phyloP scores from a whole-genome alignment of 2,329 filamentous ascomycete genomes.

The Curvularia hawaiiensis region DNA sequence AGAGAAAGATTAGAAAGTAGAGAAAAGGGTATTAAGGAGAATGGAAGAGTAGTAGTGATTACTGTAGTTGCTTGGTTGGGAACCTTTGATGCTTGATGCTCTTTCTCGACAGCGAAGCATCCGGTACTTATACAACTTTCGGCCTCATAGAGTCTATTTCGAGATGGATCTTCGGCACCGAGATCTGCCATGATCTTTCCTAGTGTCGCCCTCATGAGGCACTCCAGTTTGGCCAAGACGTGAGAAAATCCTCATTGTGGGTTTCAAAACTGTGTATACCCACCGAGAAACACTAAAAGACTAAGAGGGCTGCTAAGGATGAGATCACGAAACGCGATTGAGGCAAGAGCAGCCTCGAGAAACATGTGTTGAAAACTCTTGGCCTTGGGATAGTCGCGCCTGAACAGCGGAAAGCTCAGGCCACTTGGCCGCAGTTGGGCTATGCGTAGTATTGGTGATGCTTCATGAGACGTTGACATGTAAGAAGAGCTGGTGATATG shows the following conservation, averaged over 20 bases:
- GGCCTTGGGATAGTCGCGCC: conserved; percentile 17
- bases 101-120: conserved; percentile 25
- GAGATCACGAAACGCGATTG: conserved; percentile 32
- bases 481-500: conserved; percentile 1
- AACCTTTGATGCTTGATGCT: conserved; percentile 43
- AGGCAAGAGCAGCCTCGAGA: conserved; percentile 28
- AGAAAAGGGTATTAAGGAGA: conserved; percentile 31
- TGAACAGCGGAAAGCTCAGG: not conserved
- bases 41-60: conserved; percentile 39
- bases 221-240: conserved; percentile 40
- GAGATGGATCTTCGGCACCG: conserved; percentile 3
- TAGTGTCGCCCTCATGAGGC: conserved; percentile 25
- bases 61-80: conserved; percentile 42
- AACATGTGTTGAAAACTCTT: conserved; percentile 27
- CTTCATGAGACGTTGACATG: conserved; percentile 21
- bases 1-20: conserved; percentile 35
- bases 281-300: conserved; percentile 21
- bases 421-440: conserved; percentile 4
- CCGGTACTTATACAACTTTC: conserved; percentile 35
- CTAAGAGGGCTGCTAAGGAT: conserved; percentile 12
- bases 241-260: conserved; percentile 21
- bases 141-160: not conserved
- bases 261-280: conserved; percentile 23
- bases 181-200: conserved; percentile 12
- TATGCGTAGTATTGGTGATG: conserved; percentile 12